Percentiles rank a stretch among this genome's conserved stretches.
Conservation (phyloP, 179 eudicot genomes). For the Corrigiola litoralis region DNA sequence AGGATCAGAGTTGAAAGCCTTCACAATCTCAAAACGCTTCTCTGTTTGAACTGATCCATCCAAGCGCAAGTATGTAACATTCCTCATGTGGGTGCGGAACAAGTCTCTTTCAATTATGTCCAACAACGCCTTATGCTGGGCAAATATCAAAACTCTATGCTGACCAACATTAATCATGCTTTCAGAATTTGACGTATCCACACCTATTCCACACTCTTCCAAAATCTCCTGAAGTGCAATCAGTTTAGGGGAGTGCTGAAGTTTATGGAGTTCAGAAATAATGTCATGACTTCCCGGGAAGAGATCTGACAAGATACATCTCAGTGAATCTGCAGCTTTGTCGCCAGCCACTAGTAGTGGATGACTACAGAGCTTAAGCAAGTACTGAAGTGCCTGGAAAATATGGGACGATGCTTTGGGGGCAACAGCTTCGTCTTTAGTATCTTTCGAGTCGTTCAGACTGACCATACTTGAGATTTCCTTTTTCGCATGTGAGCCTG, state of each 20-base stretch:
- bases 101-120: constrained; percentile 92
- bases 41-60: constrained; percentile 94
- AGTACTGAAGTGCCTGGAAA: constrained; percentile 94
- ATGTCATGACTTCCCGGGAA: constrained; percentile 50
- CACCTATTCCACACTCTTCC: constrained; percentile 98
- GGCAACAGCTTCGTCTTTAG: constrained; percentile 48
- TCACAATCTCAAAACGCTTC: constrained; percentile 94
- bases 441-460: constrained; percentile 46
- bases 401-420: constrained; percentile 84
- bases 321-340: constrained; percentile 58
- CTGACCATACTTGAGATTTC: constrained; percentile 77
- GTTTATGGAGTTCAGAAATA: constrained; percentile 72
- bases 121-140: constrained; percentile 94
- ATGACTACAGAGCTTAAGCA: constrained; percentile 96
- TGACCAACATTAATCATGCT: constrained; percentile 72
- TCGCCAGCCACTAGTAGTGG: constrained; percentile 92
- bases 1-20: constrained; percentile 97
- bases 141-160: constrained; percentile 96
- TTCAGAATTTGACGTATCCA: constrained; percentile 70
- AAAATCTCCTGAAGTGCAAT: constrained; percentile 95
- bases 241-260: constrained; percentile 95
- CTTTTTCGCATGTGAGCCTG: constrained; percentile 74
- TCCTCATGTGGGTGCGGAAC: constrained; percentile 84
- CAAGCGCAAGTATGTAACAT: constrained; percentile 82
- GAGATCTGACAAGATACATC: constrained; percentile 49